Evolutionary conservation across 2,329 filamentous ascomycete species (phyloP).

Genomic region (Tolypocladium inflatum): DNA sequence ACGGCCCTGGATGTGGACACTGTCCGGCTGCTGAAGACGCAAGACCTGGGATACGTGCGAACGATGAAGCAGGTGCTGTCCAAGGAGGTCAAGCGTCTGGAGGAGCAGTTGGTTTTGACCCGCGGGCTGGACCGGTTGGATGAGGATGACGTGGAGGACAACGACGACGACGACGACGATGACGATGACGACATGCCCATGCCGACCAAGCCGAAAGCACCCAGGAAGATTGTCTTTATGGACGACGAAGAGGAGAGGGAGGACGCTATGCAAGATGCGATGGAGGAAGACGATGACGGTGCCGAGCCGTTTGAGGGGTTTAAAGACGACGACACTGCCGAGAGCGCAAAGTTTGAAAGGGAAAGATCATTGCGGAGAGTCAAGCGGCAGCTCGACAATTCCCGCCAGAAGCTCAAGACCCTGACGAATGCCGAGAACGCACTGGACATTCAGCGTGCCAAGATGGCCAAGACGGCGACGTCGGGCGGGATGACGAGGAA

Average conservation of each 20-base stretch:
- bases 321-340: conserved; percentile 11
- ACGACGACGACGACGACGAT: conserved; percentile 18
- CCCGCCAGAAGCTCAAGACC: conserved; percentile 43
- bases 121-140: conserved; percentile 26
- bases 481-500: conserved; percentile 48
- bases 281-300: conserved; percentile 16
- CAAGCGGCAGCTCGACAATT: conserved; percentile 35
- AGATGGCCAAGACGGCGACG: conserved; percentile 57
- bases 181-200: conserved; percentile 22
- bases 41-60: conserved; percentile 56
- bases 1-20: conserved; percentile 44
- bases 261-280: conserved; percentile 17
- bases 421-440: conserved; percentile 46
- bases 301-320: conserved; percentile 4
- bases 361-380: conserved; percentile 35
- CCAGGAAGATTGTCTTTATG: conserved; percentile 44
- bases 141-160: conserved; percentile 22
- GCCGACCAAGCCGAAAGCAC: conserved; percentile 16
- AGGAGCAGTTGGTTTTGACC: conserved; percentile 41
- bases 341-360: conserved; percentile 26
- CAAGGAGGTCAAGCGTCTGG: conserved; percentile 47
- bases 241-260: conserved; percentile 28
- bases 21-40: conserved; percentile 57
- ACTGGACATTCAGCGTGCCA: conserved; percentile 49
- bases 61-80: conserved; percentile 50